Evolutionary conservation across 2,329 filamentous ascomycete genomes (phyloP), one percentile per base, ranked within the genome.

Genomic region (Paraphaeosphaeria minitans): DNA sequence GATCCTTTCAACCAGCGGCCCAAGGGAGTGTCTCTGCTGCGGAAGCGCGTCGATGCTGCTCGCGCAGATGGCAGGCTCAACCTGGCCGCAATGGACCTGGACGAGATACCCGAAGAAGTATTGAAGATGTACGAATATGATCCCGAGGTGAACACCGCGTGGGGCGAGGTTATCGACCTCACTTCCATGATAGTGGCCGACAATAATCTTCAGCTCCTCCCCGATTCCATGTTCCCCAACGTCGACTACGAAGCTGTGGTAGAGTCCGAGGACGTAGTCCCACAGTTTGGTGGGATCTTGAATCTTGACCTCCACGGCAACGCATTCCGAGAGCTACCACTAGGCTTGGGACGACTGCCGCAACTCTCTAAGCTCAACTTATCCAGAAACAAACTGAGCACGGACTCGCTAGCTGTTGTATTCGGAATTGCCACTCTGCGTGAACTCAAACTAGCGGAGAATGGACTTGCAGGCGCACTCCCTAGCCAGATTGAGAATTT

Each of bases 131-230:
- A 97, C 74, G 90, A 93, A 67, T 82, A 91, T 19, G 88, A 93
- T 54, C 66, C 74, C 22, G 83, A 87, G 56, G 86, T 89, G 39
- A 82, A 81, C 13, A 80, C 84, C 12, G 87, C 89, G 35, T 98
- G 95, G 95, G 93, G 93, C 1, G 94, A 98, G 75, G 89, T 90
- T 59, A 92, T 98, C 12, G 94, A 98, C 71, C 79, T 98, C 47
- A 90, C 89, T 0, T 87, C 90, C 60, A 87, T 98, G 51, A 86
- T 95, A 63, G 93, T 91, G 6, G 93, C 94, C 9, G 93, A 97
- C 71, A 98, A 99, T 70, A 91, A 97, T 69, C 77, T 99, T 49
- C 87, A 91, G 68, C 81, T 82, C 33, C 82, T 98, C 35, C 85
- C 87, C 2, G 91, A 95, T 19, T 79, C 82, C 1, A 81, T 93